Evolutionary conservation across 2,329 filamentous ascomycete genomes (phyloP).

Genomic region (Lecanicillium sp.): DNA sequence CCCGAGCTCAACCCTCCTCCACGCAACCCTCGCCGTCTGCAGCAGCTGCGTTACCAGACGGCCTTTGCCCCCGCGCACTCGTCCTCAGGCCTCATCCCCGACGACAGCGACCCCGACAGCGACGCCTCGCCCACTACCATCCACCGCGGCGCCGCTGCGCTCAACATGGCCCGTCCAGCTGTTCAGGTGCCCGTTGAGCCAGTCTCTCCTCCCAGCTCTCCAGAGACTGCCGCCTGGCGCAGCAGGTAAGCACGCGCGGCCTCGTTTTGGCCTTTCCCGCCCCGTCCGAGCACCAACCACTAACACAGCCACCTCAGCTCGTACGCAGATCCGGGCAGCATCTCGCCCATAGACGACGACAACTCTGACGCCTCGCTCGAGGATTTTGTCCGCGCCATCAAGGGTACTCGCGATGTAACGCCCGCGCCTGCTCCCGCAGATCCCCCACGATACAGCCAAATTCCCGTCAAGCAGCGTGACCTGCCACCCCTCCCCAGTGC

Average conservation of each 20-base stretch:
- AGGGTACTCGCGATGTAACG: slow-evolving; percentile 14
- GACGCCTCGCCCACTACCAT: slow-evolving; percentile 16
- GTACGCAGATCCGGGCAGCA: slow-evolving; percentile 31
- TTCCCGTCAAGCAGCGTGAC: not conserved
- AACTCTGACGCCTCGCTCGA: slow-evolving; percentile 22
- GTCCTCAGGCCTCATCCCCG: slow-evolving; percentile 50
- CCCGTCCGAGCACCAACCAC: slow-evolving; percentile 1
- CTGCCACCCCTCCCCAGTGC: not conserved
- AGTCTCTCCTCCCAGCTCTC: slow-evolving; percentile 54
- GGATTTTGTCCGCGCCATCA: not conserved
- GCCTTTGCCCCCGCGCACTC: slow-evolving; percentile 38
- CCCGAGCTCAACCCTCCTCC: slow-evolving; percentile 29
- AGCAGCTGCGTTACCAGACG: slow-evolving; percentile 21
- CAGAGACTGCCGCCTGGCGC: slow-evolving; percentile 35
- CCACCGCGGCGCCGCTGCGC: slow-evolving; percentile 29
- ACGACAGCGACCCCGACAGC: slow-evolving; percentile 5
- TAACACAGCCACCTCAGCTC: slow-evolving; percentile 19
- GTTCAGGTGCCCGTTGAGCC: slow-evolving; percentile 35
- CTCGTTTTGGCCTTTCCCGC: slow-evolving; percentile 17
- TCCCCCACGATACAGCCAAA: not conserved
- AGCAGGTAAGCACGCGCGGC: slow-evolving; percentile 35
- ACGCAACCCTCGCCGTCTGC: slow-evolving; percentile 29
- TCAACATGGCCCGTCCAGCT: not conserved
- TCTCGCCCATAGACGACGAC: slow-evolving; percentile 49
- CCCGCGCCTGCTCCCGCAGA: not conserved